phyloP scores from a whole-genome alignment of 1,284 basidiomycete species.

The Calocybe gambosa region DNA sequence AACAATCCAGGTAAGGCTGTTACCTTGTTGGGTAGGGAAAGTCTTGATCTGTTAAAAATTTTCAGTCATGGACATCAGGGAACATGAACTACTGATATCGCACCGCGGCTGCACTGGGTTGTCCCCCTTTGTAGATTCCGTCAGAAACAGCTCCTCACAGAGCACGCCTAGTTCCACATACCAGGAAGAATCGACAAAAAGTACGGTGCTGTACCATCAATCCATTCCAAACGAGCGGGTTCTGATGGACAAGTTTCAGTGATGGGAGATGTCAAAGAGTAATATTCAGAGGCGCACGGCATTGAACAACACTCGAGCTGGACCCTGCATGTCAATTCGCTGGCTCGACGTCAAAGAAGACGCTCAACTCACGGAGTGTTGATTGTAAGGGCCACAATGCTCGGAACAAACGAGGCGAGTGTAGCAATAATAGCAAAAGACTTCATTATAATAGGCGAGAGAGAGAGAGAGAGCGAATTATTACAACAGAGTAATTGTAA shows the following conservation, averaged over 20 bases:
- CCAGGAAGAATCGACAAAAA: slow-evolving; percentile 65
- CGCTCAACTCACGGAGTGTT: slow-evolving; percentile 59
- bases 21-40: slow-evolving; percentile 43
- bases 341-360: not conserved
- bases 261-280: not conserved
- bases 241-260: slow-evolving; percentile 32
- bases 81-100: slow-evolving; percentile 16
- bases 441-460: slow-evolving; percentile 40
- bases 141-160: not conserved
- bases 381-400: slow-evolving; percentile 47
- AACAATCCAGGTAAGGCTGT: slow-evolving; percentile 55
- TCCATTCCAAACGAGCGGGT: slow-evolving; percentile 53
- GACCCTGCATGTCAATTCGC: not conserved
- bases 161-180: slow-evolving; percentile 20
- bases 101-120: slow-evolving; percentile 50
- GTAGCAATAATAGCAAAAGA: slow-evolving; percentile 38
- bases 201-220: slow-evolving; percentile 52
- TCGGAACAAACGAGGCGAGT: slow-evolving; percentile 39
- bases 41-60: slow-evolving; percentile 38
- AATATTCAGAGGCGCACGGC: slow-evolving; percentile 37
- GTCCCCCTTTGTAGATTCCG: slow-evolving; percentile 40
- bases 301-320: slow-evolving; percentile 39
- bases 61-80: not conserved
- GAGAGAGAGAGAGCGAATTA: slow-evolving; percentile 12
- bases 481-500: slow-evolving; percentile 16